Base-by-base conservation (phyloP, 345 rosid species). In the Eucalyptus grandis region DNA sequence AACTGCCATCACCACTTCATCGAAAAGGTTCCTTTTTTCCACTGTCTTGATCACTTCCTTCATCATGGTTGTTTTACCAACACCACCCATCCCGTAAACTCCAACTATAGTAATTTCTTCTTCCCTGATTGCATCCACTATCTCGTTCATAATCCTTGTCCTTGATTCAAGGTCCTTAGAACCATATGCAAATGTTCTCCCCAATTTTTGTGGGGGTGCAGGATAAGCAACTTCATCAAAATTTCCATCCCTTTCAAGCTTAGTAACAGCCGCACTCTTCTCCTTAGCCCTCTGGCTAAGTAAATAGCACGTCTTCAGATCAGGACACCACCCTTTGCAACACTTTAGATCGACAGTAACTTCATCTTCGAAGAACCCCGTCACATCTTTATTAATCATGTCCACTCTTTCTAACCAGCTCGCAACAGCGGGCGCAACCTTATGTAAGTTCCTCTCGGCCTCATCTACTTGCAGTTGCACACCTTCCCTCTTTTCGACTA, bases 1-100 rank as follows among this genome's bases (percentile, higher is more conserved):
- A 62, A 62, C 69, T 2, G 3, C 31, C 34, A 30, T 62, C 2
- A 62, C 17, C 69, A 62, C 69, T 62, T 62, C 34, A 62, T 30
- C 0, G 0, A 53, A 53, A 53, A 1, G 56, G 0, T 53, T 53
- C 56, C 0, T 0, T 53, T 53, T 8, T 0, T 53, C 56, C 56
- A 53, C 56, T 53, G 0, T 53, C 0, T 53, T 53, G 56, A 53
- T 53, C 24, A 53, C 10, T 19, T 53, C 56, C 1, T 53, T 53
- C 10, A 53, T 8, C 56, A 19, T 53, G 24, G 56, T 53, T 53
- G 56, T 53, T 53, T 53, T 53, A 53, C 56, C 56, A 1, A 53
- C 24, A 3, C 56, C 56, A 53, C 56, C 56, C 24, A 53, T 53
- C 56, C 56, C 56, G 1, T 8, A 53, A 53, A 53, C 56, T 19